Conservation (phyloP, 805 yeast genomes). For the Candida morakotiae region DNA sequence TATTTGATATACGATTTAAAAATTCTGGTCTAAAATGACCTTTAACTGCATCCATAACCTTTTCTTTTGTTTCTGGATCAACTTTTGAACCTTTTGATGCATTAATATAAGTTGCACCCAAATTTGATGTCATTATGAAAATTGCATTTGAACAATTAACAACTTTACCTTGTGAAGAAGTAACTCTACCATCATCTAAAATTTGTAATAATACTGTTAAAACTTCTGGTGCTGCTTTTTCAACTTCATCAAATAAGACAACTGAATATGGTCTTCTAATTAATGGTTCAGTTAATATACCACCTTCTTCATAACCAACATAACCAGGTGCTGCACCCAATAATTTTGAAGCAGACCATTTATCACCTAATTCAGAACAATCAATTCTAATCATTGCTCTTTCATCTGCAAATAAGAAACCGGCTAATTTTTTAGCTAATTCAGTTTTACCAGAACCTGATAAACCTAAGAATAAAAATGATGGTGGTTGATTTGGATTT, state of each 20-base stretch:
- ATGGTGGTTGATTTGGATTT: constrained; percentile 95
- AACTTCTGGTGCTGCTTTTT: constrained; percentile 98
- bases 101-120: constrained; percentile 89
- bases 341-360: constrained; percentile 91
- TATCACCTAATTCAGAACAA: constrained; percentile 94
- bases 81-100: constrained; percentile 62
- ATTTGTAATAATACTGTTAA: constrained; percentile 87
- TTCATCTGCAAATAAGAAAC: constrained; percentile 92
- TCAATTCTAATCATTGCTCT: constrained; percentile 96
- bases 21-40: constrained; percentile 96
- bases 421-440: constrained; percentile 94
- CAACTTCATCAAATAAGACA: constrained; percentile 94
- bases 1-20: constrained; percentile 90
- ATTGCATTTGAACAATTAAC: constrained; percentile 91
- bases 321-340: constrained; percentile 96
- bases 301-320: constrained; percentile 97
- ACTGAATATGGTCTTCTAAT: constrained; percentile 93
- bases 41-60: constrained; percentile 80
- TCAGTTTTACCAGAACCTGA: constrained; percentile 99
- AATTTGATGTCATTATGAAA: constrained; percentile 93
- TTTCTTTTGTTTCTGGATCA: constrained; percentile 62
- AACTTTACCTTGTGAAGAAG: constrained; percentile 90
- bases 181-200: constrained; percentile 93
- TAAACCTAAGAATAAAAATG: constrained; percentile 89
- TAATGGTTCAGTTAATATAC: constrained; percentile 88